A percentile compares a stretch with the other conserved stretches of the same genome.
Evolutionary conservation across 23 red algal genomes (phyloP).

Genomic region (Gracilariopsis chorda): DNA sequence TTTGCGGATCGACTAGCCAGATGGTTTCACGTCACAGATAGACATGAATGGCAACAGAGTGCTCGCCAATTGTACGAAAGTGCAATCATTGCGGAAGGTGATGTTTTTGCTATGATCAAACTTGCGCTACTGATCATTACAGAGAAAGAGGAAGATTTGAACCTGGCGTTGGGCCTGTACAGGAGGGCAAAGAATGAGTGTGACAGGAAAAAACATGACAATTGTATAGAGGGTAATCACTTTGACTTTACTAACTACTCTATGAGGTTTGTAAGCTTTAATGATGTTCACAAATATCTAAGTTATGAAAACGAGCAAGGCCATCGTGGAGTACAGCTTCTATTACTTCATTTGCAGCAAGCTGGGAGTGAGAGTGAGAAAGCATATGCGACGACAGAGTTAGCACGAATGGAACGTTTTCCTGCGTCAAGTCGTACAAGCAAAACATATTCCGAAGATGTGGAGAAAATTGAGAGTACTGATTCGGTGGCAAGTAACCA

Average conservation of each 20-base stretch:
- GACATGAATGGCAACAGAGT: neutral
- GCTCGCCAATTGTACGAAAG: constrained; percentile 34
- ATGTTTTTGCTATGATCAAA: constrained; percentile 26
- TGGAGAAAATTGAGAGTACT: too few species aligned
- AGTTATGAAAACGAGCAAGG: neutral
- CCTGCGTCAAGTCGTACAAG: too few species aligned
- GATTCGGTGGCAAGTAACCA: too few species aligned
- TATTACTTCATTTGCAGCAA: too few species aligned
- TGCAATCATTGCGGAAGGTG: constrained; percentile 32
- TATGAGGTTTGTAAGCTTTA: neutral
- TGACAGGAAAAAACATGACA: neutral
- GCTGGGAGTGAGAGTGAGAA: too few species aligned
- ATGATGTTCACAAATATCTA: neutral
- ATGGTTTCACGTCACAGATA: neutral
- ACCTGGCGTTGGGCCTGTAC: neutral
- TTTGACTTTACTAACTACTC: neutral
- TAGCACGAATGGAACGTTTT: too few species aligned
- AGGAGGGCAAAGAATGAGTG: neutral
- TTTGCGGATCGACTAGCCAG: neutral
- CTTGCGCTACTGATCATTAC: constrained; percentile 4
- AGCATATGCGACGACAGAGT: too few species aligned
- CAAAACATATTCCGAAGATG: too few species aligned
- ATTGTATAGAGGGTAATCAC: neutral
- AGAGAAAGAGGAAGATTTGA: neutral
- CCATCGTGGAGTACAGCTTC: neutral